Evolutionary conservation across 108 stramenopile genomes (phyloP).

Genomic region (Skeletonema menzelii): DNA sequence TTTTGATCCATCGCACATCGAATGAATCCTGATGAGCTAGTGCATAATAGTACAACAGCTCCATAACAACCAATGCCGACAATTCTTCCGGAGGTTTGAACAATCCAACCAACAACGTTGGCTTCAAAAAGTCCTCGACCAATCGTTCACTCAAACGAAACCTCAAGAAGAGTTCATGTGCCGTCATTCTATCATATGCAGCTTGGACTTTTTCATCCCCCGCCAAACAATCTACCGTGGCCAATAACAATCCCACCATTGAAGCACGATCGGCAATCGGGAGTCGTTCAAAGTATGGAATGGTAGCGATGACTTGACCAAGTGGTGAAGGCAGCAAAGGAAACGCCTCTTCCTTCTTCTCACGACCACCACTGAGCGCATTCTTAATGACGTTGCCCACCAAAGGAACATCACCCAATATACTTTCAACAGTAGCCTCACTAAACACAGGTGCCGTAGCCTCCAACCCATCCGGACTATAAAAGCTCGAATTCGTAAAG

Average conservation of each 20-base stretch:
- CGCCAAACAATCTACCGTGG: conserved; percentile 87
- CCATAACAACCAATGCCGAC: conserved; percentile 91
- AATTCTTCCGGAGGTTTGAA: conserved; percentile 89
- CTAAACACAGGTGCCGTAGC: conserved; percentile 88
- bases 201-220: conserved; percentile 57
- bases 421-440: conserved; percentile 53
- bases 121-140: conserved; percentile 86
- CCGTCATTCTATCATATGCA: conserved; percentile 94
- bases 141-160: conserved; percentile 76
- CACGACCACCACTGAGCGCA: background rate
- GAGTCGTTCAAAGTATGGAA: conserved; percentile 89
- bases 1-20: conserved; percentile 93
- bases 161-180: conserved; percentile 81
- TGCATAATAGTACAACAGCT: conserved; percentile 93
- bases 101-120: conserved; percentile 62
- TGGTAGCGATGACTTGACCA: conserved; percentile 88
- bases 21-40: conserved; percentile 93
- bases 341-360: conserved; percentile 33
- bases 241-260: conserved; percentile 88
- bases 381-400: conserved; percentile 11
- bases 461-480: conserved; percentile 92
- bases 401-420: conserved; percentile 24
- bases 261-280: conserved; percentile 84
- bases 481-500: conserved; percentile 92
- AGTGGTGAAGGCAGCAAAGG: conserved; percentile 86